Evolutionary conservation across 257 asterid genomes (phyloP).

Genomic region (Ehretia macrophylla): DNA sequence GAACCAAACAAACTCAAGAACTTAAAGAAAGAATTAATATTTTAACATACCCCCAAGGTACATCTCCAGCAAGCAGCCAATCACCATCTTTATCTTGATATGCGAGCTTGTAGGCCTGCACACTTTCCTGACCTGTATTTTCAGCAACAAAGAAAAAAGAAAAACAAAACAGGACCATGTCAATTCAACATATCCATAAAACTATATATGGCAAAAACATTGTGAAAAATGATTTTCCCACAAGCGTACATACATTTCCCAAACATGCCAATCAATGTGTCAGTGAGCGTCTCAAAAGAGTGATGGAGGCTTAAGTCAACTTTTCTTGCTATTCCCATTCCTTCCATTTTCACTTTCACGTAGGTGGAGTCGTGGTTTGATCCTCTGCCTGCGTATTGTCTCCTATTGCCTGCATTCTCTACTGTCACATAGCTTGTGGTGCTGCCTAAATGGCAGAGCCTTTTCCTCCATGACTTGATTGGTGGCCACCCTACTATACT

Average conservation of each 20-base stretch:
- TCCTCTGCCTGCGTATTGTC: conserved; percentile 9
- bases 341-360: conserved; percentile 78
- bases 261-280: conserved; percentile 45
- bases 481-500: conserved; percentile 70
- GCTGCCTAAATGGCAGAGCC: conserved; percentile 25
- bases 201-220: no score
- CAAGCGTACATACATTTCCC: conserved; percentile 34
- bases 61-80: conserved; percentile 60
- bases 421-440: conserved; percentile 31
- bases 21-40: neutral
- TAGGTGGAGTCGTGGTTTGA: conserved; percentile 27
- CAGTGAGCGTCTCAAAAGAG: conserved; percentile 33
- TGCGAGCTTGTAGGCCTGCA: conserved; percentile 34
- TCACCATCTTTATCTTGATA: conserved; percentile 65
- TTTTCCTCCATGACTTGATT: conserved; percentile 47
- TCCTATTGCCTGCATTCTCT: conserved; percentile 24
- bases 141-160: neutral
- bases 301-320: conserved; percentile 36
- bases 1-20: no score
- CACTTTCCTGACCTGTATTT: conserved; percentile 31
- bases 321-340: conserved; percentile 64
- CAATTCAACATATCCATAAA: neutral
- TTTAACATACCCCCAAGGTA: conserved; percentile 60
- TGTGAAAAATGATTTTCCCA: no score
- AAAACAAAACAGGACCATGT: neutral